phyloP scores from a whole-genome alignment of 2,329 filamentous ascomycete genomes.

The Mariannaea elegans region DNA sequence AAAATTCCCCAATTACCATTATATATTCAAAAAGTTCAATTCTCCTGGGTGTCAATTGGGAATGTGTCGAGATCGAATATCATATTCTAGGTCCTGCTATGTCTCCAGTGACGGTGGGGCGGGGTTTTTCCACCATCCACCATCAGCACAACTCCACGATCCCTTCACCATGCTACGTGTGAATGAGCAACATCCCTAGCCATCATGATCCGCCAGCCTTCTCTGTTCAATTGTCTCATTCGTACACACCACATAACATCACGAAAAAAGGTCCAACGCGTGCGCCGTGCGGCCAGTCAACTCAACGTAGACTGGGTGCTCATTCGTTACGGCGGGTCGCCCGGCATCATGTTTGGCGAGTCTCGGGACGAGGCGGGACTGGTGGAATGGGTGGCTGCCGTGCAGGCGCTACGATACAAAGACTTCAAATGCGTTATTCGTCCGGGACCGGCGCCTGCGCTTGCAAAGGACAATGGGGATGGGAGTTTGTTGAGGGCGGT shows the following conservation, averaged over 20 bases:
- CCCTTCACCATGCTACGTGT: too few species aligned
- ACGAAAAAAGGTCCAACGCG: conserved; percentile 71
- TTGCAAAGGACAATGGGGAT: background rate
- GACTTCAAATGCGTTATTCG: conserved; percentile 72
- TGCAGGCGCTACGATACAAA: conserved; percentile 75
- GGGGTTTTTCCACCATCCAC: background rate
- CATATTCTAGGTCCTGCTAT: background rate
- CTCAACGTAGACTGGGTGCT: conserved; percentile 68
- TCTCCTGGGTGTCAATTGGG: too few species aligned
- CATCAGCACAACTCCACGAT: background rate
- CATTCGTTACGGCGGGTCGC: conserved; percentile 72
- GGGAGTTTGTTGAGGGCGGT: conserved; percentile 6
- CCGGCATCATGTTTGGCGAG: conserved; percentile 83
- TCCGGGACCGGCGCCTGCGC: conserved; percentile 48
- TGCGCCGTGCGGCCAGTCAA: conserved; percentile 70
- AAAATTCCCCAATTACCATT: too few species aligned
- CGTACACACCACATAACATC: conserved; percentile 85
- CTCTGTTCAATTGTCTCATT: conserved; percentile 60
- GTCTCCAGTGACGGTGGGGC: background rate
- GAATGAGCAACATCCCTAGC: background rate
- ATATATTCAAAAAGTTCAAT: too few species aligned
- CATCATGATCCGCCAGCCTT: conserved; percentile 30
- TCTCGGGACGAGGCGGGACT: conserved; percentile 62
- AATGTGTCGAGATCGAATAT: too few species aligned
- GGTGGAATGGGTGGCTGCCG: conserved; percentile 69